Conservation (phyloP, 2,329 filamentous ascomycete species). For the Teratosphaeria destructans region DNA sequence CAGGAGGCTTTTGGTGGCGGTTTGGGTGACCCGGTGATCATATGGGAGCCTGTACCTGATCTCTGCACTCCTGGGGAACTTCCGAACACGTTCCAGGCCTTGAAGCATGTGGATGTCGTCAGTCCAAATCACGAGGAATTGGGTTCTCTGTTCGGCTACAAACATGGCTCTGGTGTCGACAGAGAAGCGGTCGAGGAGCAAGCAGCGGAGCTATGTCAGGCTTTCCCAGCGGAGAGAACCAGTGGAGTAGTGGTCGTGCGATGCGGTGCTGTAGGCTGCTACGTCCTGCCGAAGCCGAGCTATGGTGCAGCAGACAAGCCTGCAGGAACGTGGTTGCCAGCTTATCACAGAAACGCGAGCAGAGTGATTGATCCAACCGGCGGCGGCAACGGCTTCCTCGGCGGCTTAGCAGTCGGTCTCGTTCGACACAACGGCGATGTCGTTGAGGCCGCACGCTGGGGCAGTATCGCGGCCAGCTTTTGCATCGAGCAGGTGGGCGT, state of each 20-base stretch:
- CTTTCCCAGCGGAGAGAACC: background rate
- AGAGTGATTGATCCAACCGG: constrained; percentile 86
- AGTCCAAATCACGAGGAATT: constrained; percentile 84
- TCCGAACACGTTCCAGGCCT: constrained; percentile 42
- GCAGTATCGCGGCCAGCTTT: constrained; percentile 75
- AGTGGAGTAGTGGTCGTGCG: constrained; percentile 54
- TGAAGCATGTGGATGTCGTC: constrained; percentile 47
- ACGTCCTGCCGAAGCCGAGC: constrained; percentile 24
- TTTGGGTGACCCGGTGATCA: constrained; percentile 50
- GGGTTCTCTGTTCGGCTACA: constrained; percentile 64
- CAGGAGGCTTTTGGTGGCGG: constrained; percentile 13
- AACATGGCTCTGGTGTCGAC: constrained; percentile 20
- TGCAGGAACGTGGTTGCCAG: constrained; percentile 54
- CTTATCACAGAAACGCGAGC: constrained; percentile 49
- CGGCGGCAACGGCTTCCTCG: constrained; percentile 82
- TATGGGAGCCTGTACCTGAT: constrained; percentile 95
- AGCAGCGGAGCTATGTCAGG: constrained; percentile 20
- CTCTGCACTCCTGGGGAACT: constrained; percentile 61
- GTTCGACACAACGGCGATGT: constrained; percentile 44
- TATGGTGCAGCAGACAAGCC: background rate
- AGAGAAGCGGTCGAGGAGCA: constrained; percentile 32
- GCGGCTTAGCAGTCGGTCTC: constrained; percentile 48
- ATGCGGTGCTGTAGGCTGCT: constrained; percentile 62
- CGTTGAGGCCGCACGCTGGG: constrained; percentile 66
- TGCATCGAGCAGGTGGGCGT: constrained; percentile 91